Evolutionary conservation across 2,329 filamentous ascomycete genomes (phyloP).

Genomic region (Colletotrichum lindemuthianum): DNA sequence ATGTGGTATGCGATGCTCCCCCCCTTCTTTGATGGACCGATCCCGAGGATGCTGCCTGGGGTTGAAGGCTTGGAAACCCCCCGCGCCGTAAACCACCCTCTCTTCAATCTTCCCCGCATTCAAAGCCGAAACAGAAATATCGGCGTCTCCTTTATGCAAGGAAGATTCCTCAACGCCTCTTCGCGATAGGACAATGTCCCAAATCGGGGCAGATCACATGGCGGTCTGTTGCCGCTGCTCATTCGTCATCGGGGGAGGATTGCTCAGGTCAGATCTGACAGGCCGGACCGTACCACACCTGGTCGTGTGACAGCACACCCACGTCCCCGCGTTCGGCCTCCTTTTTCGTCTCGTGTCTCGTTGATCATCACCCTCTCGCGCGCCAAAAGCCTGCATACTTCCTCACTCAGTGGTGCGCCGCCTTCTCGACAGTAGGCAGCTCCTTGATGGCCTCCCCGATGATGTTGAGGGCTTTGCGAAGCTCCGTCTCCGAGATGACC

Average conservation of each 20-base stretch:
- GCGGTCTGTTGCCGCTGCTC: background rate
- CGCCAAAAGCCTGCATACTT: background rate
- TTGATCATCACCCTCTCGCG: background rate
- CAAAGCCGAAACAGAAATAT: too few relatives aligned
- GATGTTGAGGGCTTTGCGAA: constrained; percentile 79
- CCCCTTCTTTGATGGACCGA: too few relatives aligned
- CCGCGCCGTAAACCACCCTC: too few relatives aligned
- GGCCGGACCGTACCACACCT: constrained; percentile 2
- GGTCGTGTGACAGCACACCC: constrained; percentile 17
- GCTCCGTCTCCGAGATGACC: constrained; percentile 90
- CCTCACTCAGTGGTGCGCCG: constrained; percentile 47
- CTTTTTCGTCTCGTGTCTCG: background rate
- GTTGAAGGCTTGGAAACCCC: too few relatives aligned
- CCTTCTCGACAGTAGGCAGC: constrained; percentile 69
- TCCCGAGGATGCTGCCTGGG: too few relatives aligned
- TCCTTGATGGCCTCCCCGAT: constrained; percentile 86
- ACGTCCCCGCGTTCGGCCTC: constrained; percentile 4
- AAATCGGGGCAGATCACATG: constrained; percentile 3
- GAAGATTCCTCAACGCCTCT: background rate
- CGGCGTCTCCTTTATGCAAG: too few relatives aligned
- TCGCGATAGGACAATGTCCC: background rate
- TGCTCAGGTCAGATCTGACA: constrained; percentile 4
- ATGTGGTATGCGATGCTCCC: too few relatives aligned
- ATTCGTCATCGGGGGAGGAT: background rate
- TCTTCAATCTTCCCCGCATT: too few relatives aligned